These are phyloP conservation scores for Stereocaulon alpinum DNA, from an alignment of 495 filamentous ascomycete genomes.

Conservation along the genomic window DNA sequence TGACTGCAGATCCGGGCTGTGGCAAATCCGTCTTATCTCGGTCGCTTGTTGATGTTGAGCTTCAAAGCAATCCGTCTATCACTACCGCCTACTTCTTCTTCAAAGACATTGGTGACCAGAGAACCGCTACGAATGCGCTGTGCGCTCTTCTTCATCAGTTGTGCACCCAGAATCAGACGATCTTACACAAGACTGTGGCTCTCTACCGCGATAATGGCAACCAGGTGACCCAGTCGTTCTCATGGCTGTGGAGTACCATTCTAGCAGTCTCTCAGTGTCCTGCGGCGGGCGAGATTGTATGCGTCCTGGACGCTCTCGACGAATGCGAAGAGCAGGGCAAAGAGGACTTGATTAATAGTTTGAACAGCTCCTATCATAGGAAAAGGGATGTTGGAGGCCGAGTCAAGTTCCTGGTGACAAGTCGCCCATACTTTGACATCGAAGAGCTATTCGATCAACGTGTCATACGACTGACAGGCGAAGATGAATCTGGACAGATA, in stretches of 20 bases:
- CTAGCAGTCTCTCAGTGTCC: conserved; percentile 15
- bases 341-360: background rate
- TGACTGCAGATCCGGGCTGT: conserved; percentile 36
- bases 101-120: conserved; percentile 32
- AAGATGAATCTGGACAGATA: conserved; percentile 30
- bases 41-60: conserved; percentile 25
- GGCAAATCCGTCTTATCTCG: conserved; percentile 34
- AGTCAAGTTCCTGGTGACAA: conserved; percentile 36
- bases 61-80: background rate
- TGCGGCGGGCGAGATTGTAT: conserved; percentile 22
- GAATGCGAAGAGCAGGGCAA: conserved; percentile 26
- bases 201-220: conserved; percentile 24
- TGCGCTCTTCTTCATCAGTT: conserved; percentile 36
- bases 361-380: background rate
- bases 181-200: conserved; percentile 22
- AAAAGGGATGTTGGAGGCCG: background rate
- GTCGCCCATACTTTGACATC: conserved; percentile 35
- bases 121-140: conserved; percentile 26
- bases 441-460: conserved; percentile 19
- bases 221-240: background rate
- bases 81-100: conserved; percentile 39
- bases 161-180: conserved; percentile 23
- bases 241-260: conserved; percentile 26
- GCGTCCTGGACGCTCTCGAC: conserved; percentile 36
- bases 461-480: conserved; percentile 29